These are phyloP conservation scores for Candida methanosorbosa DNA, from an alignment of 805 yeast species.

Conservation along the genomic window DNA sequence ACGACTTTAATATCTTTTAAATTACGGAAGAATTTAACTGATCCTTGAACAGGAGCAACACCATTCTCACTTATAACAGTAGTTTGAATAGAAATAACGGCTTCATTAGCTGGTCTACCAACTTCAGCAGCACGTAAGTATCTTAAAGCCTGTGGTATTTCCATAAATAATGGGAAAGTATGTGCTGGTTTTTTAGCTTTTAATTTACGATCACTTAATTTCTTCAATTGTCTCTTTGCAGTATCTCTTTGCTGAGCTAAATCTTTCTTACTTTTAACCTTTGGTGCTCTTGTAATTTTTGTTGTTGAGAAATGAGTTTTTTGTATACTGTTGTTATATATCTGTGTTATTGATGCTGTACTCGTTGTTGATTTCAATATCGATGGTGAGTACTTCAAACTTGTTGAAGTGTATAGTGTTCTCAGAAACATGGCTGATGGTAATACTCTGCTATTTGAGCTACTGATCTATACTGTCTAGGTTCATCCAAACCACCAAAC, in stretches of 20 bases:
- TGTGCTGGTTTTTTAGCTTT: slow-evolving; percentile 35
- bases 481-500: too few species aligned
- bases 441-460: too few species aligned
- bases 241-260: too few species aligned
- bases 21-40: slow-evolving; percentile 64
- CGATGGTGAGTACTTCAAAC: too few species aligned
- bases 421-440: too few species aligned
- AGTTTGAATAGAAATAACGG: slow-evolving; percentile 61
- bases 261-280: not conserved
- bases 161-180: slow-evolving; percentile 59
- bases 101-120: slow-evolving; percentile 66
- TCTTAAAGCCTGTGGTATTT: slow-evolving; percentile 61
- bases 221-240: too few species aligned
- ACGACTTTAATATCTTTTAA: slow-evolving; percentile 55
- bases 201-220: slow-evolving; percentile 15
- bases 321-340: too few species aligned
- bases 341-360: too few species aligned
- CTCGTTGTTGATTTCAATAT: too few species aligned
- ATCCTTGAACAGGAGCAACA: slow-evolving; percentile 64
- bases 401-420: too few species aligned
- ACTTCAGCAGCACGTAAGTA: slow-evolving; percentile 86
- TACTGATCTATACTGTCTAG: too few species aligned
- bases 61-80: slow-evolving; percentile 68
- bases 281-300: not conserved
- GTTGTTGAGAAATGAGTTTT: not conserved